Evolutionary conservation across 257 asterid species (phyloP).

Genomic region (Nicotiana attenuata): DNA sequence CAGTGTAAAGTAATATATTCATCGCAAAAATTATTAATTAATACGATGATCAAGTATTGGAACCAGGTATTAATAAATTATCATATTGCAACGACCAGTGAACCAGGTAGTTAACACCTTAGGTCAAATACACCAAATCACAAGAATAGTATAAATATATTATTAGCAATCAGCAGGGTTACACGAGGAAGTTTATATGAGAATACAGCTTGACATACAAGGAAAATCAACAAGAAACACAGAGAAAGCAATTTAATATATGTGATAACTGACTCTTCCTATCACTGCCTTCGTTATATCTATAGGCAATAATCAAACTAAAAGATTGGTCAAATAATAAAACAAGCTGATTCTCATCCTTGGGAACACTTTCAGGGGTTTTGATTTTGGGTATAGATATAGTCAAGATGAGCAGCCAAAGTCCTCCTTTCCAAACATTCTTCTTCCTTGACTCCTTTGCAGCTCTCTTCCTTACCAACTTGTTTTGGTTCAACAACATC

Average conservation of each 20-base stretch:
- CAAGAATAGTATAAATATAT: background rate
- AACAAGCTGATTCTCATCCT: background rate
- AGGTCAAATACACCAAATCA: background rate
- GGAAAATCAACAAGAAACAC: background rate
- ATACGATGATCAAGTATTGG: background rate
- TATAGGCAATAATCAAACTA: background rate
- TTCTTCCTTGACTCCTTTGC: conserved; percentile 36
- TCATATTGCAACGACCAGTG: background rate
- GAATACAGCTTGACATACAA: background rate
- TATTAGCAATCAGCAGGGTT: background rate
- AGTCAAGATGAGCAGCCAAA: conserved; percentile 55
- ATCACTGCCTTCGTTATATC: background rate
- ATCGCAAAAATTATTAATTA: background rate
- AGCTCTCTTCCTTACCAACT: conserved; percentile 28
- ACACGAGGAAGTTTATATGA: background rate
- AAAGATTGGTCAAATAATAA: background rate
- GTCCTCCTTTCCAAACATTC: conserved; percentile 72
- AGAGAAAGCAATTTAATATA: background rate
- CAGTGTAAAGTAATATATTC: background rate
- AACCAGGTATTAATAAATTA: background rate
- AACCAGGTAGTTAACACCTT: background rate
- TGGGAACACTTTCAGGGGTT: conserved; percentile 4
- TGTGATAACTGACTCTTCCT: background rate
- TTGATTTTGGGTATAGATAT: conserved; percentile 56
- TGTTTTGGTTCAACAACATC: conserved; percentile 5